A percentile compares a stretch with the other conserved stretches of the same genome.
Conservation (phyloP, 257 asterid species). For the Osmanthus fragrans region DNA sequence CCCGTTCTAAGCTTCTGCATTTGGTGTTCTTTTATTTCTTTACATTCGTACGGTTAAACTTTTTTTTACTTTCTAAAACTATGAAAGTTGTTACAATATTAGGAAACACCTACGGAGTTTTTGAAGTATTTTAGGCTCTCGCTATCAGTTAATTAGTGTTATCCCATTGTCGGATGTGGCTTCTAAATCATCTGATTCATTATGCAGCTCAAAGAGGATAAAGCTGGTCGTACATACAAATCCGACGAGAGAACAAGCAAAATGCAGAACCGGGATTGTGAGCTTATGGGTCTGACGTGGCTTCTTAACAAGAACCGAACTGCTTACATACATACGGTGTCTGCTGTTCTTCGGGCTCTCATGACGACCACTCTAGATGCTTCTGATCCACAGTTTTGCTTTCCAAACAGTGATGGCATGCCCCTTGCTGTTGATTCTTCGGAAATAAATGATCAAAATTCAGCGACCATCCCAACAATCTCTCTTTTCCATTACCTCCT, state of each 20-base stretch:
- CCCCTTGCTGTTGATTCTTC: constrained; percentile 93
- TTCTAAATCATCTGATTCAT: constrained; percentile 3
- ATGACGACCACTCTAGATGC: constrained; percentile 56
- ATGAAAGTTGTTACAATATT: neutral
- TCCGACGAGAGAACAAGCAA: constrained; percentile 48
- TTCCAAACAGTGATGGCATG: constrained; percentile 76
- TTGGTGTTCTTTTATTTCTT: too few species aligned
- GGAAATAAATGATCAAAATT: constrained; percentile 59
- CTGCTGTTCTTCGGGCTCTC: constrained; percentile 79
- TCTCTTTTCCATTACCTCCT: constrained; percentile 33
- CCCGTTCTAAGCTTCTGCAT: too few species aligned
- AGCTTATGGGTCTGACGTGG: constrained; percentile 90
- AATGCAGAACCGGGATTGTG: constrained; percentile 73
- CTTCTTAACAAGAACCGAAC: constrained; percentile 76
- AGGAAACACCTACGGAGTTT: neutral
- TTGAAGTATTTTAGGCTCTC: neutral
- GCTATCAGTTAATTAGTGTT: neutral
- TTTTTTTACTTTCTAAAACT: neutral
- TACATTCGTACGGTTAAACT: too few species aligned
- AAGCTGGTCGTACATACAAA: constrained; percentile 39
- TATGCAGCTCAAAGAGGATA: constrained; percentile 61
- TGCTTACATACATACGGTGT: constrained; percentile 69
- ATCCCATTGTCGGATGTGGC: neutral
- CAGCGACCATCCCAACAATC: constrained; percentile 31
- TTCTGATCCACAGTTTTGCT: constrained; percentile 54